Evolutionary conservation across 2,329 filamentous ascomycete species (phyloP), one percentile per base, ranked within the genome.

Genomic region (Cladophialophora carrionii): DNA sequence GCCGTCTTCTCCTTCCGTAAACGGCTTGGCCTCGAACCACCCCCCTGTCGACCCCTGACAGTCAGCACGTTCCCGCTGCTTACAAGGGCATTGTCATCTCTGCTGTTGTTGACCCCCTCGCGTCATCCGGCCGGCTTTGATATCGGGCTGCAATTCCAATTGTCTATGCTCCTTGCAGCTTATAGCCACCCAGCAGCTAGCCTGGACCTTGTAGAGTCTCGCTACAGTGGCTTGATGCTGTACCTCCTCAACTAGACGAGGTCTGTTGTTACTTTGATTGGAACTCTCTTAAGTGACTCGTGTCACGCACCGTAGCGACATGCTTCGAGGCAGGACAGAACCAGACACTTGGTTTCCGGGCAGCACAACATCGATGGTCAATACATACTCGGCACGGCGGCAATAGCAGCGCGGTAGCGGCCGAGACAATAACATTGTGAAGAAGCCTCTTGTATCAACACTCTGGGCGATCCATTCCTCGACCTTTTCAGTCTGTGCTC

Each of bases 91-190:
- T 49, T 43, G 34, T 55, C 57, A 20, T 29, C 22, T 37, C 41
- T 12, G 29, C 37, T 31, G 8, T 34, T 20, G 17, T 43, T 32
- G 31, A 26, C 48, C 26, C 57, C 57, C 48, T 63, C 54, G 61
- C 49, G 24, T 59, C 46, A 54, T 59, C 53, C 31, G 24, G 59
- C 31, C 37, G 8, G 14, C 59, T 61, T 61, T 32, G 51, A 32
- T 55, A 61, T 48, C 24, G 34, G 43, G 32, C 56, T 24, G 32
- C 31, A 46, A 61, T 61, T 32, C 2, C 37, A 48, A 55, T 55
- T 61, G 48, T 61, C 59, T 43, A 61, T 55, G 34, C 51, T 55
- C 59, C 59, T 61, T 61, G 59, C 59, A 43, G 46, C 51, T 41
- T 54, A 41, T 17, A 51, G 20, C 22, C 48, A n/a, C 48, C 8